phyloP scores from a whole-genome alignment of 176 grass and related monocot genomes.

The Lolium multiflorum region DNA sequence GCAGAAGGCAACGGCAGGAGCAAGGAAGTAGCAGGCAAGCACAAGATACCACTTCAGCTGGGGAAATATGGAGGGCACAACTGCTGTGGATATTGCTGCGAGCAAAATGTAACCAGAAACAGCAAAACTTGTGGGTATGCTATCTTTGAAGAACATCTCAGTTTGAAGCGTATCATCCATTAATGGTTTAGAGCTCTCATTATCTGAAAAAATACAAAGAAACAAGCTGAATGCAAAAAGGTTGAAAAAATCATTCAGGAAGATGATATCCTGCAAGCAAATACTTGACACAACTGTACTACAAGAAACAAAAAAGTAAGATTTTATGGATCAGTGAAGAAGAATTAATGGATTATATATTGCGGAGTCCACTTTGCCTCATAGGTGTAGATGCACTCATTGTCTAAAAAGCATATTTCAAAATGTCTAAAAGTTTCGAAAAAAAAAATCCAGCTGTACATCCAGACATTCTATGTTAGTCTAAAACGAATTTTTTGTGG shows the following conservation, averaged over 20 bases:
- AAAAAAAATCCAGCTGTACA: too few relatives aligned
- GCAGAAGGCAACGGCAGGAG: slow-evolving; percentile 59
- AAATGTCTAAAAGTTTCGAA: too few relatives aligned
- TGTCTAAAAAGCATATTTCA: too few relatives aligned
- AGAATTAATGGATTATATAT: background rate
- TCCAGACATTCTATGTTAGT: too few relatives aligned
- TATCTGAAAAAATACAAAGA: slow-evolving; percentile 20
- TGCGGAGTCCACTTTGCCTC: too few relatives aligned
- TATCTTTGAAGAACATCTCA: slow-evolving; percentile 53
- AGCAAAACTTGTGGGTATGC: slow-evolving; percentile 48
- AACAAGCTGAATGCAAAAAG: background rate
- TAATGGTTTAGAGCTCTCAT: background rate
- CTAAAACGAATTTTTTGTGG: too few relatives aligned
- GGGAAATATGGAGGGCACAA: slow-evolving; percentile 55
- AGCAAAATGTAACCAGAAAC: slow-evolving; percentile 52
- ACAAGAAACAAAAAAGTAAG: background rate
- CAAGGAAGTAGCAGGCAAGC: slow-evolving; percentile 50
- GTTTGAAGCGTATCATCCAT: slow-evolving; percentile 39
- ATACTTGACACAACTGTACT: background rate
- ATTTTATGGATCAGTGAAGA: background rate
- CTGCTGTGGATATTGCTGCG: slow-evolving; percentile 37
- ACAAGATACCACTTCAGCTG: slow-evolving; percentile 60
- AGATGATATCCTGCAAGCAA: slow-evolving; percentile 9
- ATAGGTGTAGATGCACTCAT: too few relatives aligned
- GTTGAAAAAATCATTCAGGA: background rate